Conservation (phyloP, 2,329 filamentous ascomycete species). For the Chaetomium olivaceum region DNA sequence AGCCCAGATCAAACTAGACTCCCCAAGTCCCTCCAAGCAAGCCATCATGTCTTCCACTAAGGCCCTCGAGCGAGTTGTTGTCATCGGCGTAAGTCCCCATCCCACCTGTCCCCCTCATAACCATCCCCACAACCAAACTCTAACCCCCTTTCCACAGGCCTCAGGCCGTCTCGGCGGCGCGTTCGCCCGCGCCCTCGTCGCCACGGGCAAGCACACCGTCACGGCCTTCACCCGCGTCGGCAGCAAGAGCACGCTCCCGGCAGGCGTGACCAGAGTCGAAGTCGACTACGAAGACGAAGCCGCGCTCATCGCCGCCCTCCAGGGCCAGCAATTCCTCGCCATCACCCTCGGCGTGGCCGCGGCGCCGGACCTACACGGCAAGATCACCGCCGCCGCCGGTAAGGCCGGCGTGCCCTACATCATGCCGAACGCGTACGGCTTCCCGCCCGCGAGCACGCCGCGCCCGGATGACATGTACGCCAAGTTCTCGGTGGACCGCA, state of each 20-base stretch:
- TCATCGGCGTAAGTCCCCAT: conserved; percentile 16
- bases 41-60: conserved; percentile 8
- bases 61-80: conserved; percentile 1
- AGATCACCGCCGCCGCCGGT: conserved; percentile 51
- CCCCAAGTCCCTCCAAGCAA: neutral
- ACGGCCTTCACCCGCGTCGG: conserved; percentile 25
- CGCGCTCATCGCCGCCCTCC: conserved; percentile 21
- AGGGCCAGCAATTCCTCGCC: conserved; percentile 44
- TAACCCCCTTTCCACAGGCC: neutral
- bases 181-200: conserved; percentile 5
- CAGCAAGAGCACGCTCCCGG: conserved; percentile 16
- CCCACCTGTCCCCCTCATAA: neutral
- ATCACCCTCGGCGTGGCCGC: conserved; percentile 49
- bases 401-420: conserved; percentile 53
- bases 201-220: conserved; percentile 23
- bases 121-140: neutral
- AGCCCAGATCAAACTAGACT: neutral
- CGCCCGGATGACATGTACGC: conserved; percentile 27
- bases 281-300: conserved; percentile 24
- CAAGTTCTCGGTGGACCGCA: conserved; percentile 23
- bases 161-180: conserved; percentile 19
- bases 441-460: conserved; percentile 34
- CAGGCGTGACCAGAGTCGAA: conserved; percentile 16
- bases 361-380: conserved; percentile 45
- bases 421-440: conserved; percentile 50